Conservation (phyloP, 306 rosid species). For the Canavalia gladiata region DNA sequence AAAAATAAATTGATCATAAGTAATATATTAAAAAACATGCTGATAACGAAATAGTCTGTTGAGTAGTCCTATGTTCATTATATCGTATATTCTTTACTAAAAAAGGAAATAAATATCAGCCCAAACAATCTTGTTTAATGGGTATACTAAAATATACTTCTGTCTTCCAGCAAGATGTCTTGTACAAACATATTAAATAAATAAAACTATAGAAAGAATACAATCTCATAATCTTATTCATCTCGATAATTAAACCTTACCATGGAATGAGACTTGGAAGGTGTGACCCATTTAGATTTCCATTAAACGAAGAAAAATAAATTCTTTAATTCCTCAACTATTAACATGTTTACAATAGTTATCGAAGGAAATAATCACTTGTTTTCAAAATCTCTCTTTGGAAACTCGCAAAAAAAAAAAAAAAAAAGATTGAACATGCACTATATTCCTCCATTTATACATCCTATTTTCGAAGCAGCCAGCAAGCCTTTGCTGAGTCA, state of each 20-base stretch:
- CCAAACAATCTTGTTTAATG: slow-evolving; percentile 13
- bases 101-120: background rate
- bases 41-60: background rate
- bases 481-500: slow-evolving; percentile 23
- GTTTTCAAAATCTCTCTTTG: too few species aligned
- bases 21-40: too few species aligned
- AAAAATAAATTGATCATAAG: too few species aligned
- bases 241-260: slow-evolving; percentile 23
- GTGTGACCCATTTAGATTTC: slow-evolving; percentile 10
- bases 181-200: background rate
- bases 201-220: slow-evolving; percentile 10
- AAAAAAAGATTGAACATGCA: too few species aligned
- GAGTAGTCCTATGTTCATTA: slow-evolving; percentile 4
- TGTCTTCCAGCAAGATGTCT: background rate
- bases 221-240: slow-evolving; percentile 13
- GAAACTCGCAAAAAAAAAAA: too few species aligned
- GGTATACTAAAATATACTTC: slow-evolving; percentile 18
- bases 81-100: background rate
- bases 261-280: slow-evolving; percentile 19
- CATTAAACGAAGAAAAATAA: slow-evolving; percentile 16
- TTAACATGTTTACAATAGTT: too few species aligned
- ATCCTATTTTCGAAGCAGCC: slow-evolving; percentile 27
- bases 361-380: too few species aligned
- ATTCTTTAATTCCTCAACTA: background rate
- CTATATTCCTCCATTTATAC: background rate